phyloP scores from a whole-genome alignment of 805 yeast genomes.

The Priceomyces castillae region DNA sequence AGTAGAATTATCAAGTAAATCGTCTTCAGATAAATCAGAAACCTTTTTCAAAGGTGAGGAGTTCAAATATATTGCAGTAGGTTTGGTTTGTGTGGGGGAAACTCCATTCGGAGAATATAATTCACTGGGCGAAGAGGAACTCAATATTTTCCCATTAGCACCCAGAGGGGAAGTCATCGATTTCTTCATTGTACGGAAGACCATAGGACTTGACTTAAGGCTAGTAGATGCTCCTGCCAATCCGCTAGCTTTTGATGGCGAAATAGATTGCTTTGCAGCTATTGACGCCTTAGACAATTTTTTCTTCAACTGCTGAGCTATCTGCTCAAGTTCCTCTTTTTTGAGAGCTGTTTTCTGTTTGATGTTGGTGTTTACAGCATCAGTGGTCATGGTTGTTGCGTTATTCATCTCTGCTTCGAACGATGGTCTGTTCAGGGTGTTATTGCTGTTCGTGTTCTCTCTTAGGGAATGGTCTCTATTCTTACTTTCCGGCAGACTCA shows the following conservation, averaged over 20 bases:
- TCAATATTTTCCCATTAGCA: slow-evolving; percentile 10
- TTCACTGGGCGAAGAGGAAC: slow-evolving; percentile 28
- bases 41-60: slow-evolving; percentile 34
- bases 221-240: slow-evolving; percentile 5
- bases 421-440: slow-evolving; percentile 15
- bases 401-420: slow-evolving; percentile 1
- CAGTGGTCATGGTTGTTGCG: slow-evolving; percentile 5
- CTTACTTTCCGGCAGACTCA: slow-evolving; percentile 4
- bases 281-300: slow-evolving; percentile 44
- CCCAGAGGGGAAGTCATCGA: slow-evolving; percentile 19
- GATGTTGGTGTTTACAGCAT: slow-evolving; percentile 9
- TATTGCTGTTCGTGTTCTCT: slow-evolving; percentile 19
- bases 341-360: slow-evolving; percentile 35
- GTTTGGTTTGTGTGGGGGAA: slow-evolving; percentile 39
- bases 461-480: slow-evolving; percentile 11
- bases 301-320: slow-evolving; percentile 41
- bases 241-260: slow-evolving; percentile 12
- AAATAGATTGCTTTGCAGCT: slow-evolving; percentile 37
- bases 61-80: slow-evolving; percentile 32
- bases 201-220: slow-evolving; percentile 27
- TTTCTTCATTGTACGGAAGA: slow-evolving; percentile 26
- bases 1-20: slow-evolving; percentile 31
- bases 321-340: slow-evolving; percentile 44
- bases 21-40: slow-evolving; percentile 8
- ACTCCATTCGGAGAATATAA: slow-evolving; percentile 39